Evolutionary conservation across 106 monocot species (phyloP), one percentile per base, ranked within the genome.

Genomic region (Narthecium ossifragum): DNA sequence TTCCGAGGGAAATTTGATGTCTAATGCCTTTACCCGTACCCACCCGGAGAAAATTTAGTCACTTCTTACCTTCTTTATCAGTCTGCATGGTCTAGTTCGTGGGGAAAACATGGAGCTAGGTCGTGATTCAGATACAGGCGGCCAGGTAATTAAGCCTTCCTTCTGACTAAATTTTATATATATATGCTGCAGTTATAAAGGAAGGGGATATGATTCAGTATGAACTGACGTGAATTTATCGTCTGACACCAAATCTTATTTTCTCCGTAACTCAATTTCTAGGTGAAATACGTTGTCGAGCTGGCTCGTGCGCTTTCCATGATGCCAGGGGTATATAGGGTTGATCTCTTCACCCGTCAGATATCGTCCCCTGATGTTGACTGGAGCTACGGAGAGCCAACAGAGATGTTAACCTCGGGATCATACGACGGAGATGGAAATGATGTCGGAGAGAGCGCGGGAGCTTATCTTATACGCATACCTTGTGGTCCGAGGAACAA

Each of bases 61-160:
- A 13, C 6, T 34, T 63, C n/a, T 2, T 31, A 17, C 54, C 21
- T 64, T 57, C 12, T 41, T 57, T 22, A 48, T 8, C 68, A 93
- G 93, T 71, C 66, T 94, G 62, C 93, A 94, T 49, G 94, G 94
- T 28, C 79, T 94, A 3, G 90, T 94, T 46, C 89, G 94, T 47
- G 90, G 94, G 24, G 94, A 94, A 49, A 89, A 90, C 70, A 94
- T 90, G 94, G 94, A 94, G 68, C 68, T 94, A 0, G 94, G 94
- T 3, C 64, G 80, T 55, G 94, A 94, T 54, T 94, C 94, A 0
- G 94, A 94, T 51, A 94, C 94, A 13, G 94, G 90, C 34, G 94
- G 89, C 41, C 94, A 89, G 82, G 92, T 79, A 69, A 26, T 7
- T 24, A 52, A 41, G 3, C n/a, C n/a, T n/a, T n/a, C n/a, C n/a